phyloP scores from a whole-genome alignment of 2,329 filamentous ascomycete genomes.

The Phialocephala subalpina region DNA sequence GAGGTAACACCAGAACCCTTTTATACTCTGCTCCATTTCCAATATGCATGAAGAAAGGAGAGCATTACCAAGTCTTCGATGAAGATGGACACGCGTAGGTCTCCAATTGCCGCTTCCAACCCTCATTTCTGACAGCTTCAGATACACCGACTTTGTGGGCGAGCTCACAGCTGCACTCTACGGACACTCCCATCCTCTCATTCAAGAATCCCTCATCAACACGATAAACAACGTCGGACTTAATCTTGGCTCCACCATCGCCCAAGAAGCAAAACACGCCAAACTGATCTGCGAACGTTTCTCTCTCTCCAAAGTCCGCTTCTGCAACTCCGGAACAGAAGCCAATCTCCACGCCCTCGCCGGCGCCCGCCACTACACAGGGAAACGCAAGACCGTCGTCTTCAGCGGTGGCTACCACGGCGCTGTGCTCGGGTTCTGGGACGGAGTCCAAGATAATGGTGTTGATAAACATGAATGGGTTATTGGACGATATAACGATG shows the following conservation, averaged over 20 bases:
- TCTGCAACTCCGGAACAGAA: conserved; percentile 71
- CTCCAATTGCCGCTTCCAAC: neutral
- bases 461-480: conserved; percentile 57
- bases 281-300: conserved; percentile 59
- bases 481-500: conserved; percentile 67
- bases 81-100: conserved; percentile 19
- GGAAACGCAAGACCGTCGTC: conserved; percentile 18
- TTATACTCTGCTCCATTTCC: conserved; percentile 28
- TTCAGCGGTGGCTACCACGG: conserved; percentile 30
- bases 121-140: neutral
- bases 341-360: conserved; percentile 66
- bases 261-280: conserved; percentile 59
- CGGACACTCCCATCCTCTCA: conserved; percentile 66
- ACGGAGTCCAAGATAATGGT: conserved; percentile 11
- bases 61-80: conserved; percentile 14
- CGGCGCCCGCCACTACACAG: conserved; percentile 18
- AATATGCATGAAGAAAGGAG: conserved; percentile 15
- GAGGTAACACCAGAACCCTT: conserved; percentile 29
- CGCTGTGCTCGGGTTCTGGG: conserved; percentile 47
- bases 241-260: conserved; percentile 60
- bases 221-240: conserved; percentile 61
- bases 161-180: conserved; percentile 71
- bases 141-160: conserved; percentile 65
- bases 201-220: conserved; percentile 45
- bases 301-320: conserved; percentile 60